A percentile compares a stretch with the other conserved stretches of the same genome.
Conservation (phyloP, 805 yeast species). For the Saccharomycopsis microspora region DNA sequence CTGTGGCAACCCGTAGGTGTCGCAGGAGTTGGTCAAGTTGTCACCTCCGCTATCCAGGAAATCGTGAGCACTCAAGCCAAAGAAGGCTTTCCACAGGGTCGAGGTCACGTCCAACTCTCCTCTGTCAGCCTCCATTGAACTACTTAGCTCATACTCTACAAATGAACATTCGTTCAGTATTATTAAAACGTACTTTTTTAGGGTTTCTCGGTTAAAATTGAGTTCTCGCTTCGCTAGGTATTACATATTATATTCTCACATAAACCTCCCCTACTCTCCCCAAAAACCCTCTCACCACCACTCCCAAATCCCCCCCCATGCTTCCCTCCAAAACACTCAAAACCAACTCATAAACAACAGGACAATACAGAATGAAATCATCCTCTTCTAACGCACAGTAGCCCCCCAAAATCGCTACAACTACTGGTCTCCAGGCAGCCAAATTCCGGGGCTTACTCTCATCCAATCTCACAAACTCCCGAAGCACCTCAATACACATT, state of each 20-base stretch:
- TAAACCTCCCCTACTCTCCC: conserved; percentile 42
- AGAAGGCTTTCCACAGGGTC: too few relatives aligned
- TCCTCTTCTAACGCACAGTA: conserved; percentile 63
- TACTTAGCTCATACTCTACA: too few relatives aligned
- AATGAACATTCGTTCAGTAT: too few relatives aligned
- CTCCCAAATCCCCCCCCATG: conserved; percentile 48
- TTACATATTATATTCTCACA: conserved; percentile 18
- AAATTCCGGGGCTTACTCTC: conserved; percentile 76
- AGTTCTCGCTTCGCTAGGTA: too few relatives aligned
- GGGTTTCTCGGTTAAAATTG: too few relatives aligned
- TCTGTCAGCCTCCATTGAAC: too few relatives aligned
- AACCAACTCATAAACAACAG: conserved; percentile 48
- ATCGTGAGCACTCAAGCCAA: too few relatives aligned
- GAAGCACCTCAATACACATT: conserved; percentile 59
- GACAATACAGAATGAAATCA: conserved; percentile 52
- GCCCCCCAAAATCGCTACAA: conserved; percentile 78
- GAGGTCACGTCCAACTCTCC: too few relatives aligned
- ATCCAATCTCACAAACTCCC: conserved; percentile 59
- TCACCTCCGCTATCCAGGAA: too few relatives aligned
- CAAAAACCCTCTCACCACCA: conserved; percentile 49
- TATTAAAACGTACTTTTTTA: too few relatives aligned
- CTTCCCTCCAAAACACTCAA: conserved; percentile 49
- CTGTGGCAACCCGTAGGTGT: too few relatives aligned
- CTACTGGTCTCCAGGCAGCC: conserved; percentile 84
- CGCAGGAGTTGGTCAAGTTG: too few relatives aligned